Evolutionary conservation across 2,329 filamentous ascomycete species (phyloP), one percentile per base, ranked within the genome.

Genomic region (Didymella pinodella): DNA sequence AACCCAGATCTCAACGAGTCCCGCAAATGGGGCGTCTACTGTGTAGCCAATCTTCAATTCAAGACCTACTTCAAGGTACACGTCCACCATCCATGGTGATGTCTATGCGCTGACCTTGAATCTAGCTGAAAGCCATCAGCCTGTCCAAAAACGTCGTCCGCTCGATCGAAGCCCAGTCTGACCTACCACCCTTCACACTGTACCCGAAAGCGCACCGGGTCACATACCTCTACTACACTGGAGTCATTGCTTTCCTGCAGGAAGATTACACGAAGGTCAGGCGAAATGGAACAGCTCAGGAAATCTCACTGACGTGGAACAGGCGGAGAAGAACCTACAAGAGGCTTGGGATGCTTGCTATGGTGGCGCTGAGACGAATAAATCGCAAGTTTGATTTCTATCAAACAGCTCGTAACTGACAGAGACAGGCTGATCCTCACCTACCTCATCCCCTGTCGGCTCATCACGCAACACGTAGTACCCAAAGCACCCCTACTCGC

Each of bases 21-120:
- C 8, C 88, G 95, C 54, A 99, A 98, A 85, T 99, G 95, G 95
- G 96, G 92, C 7, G 91, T 97, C 47, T 99, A 99, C 81, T 93
- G 93, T 76, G 89, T 94, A 65, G 92, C 93, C 72, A 98, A 97
- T 74, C 85, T 99, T 7, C 83, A 97, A 14, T 99, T 99, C 86
- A 98, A 98, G 79, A 98, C 93, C 1, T 97, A 98, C 77, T 99
- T 99, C 82, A 96, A 92, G 79, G 84, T 83, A 76, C 14, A 25
- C 25, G 14, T 7, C 22, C 49, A 29, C 31, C 28, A 12, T 41
- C 36, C 4, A 12, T 7, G 28, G 36, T 41, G 26, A 31, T 31
- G 2, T 14, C 29, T 34, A 16, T 32, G 5, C 28, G n/a, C 62
- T 67, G 32, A 67, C 20, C 1, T 14, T 16, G 40, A 36, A 18